Evolutionary conservation across 2,329 filamentous ascomycete species (phyloP).

Genomic region (Diaporthe amygdali): DNA sequence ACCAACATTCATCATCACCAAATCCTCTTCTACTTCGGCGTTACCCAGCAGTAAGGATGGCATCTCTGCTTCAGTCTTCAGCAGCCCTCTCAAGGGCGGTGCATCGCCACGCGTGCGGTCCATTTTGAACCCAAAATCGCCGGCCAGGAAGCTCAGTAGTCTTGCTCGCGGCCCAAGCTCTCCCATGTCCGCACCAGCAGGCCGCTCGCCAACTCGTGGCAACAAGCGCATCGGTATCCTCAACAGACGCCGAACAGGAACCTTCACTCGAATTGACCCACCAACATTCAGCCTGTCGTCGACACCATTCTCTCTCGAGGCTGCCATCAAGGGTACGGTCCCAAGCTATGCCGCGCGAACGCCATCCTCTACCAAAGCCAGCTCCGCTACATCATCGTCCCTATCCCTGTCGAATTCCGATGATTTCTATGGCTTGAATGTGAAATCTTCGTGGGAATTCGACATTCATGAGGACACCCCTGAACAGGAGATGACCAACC

Average conservation of each 20-base stretch:
- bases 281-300: constrained; percentile 60
- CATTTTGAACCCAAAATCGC: constrained; percentile 59
- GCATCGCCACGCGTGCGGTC: constrained; percentile 45
- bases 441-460: constrained; percentile 81
- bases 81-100: constrained; percentile 32
- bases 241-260: constrained; percentile 68
- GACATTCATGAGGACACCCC: constrained; percentile 92
- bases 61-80: constrained; percentile 33
- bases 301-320: constrained; percentile 82
- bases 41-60: constrained; percentile 34
- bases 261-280: constrained; percentile 74
- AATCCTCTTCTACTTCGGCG: constrained; percentile 41
- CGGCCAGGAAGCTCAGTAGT: constrained; percentile 49
- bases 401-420: constrained; percentile 20
- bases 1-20: constrained; percentile 50
- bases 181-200: constrained; percentile 72
- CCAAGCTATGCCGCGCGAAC: constrained; percentile 61
- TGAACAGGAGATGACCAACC: constrained; percentile 88
- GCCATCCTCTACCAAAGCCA: constrained; percentile 31
- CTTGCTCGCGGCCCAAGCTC: constrained; percentile 49
- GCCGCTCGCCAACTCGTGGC: constrained; percentile 76
- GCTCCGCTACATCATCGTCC: constrained; percentile 27
- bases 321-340: constrained; percentile 79
- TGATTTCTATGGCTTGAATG: constrained; percentile 43
- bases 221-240: constrained; percentile 73